These are phyloP conservation scores for Handroanthus guayacan DNA, from an alignment of 257 asterid genomes.

Conservation along the genomic window DNA sequence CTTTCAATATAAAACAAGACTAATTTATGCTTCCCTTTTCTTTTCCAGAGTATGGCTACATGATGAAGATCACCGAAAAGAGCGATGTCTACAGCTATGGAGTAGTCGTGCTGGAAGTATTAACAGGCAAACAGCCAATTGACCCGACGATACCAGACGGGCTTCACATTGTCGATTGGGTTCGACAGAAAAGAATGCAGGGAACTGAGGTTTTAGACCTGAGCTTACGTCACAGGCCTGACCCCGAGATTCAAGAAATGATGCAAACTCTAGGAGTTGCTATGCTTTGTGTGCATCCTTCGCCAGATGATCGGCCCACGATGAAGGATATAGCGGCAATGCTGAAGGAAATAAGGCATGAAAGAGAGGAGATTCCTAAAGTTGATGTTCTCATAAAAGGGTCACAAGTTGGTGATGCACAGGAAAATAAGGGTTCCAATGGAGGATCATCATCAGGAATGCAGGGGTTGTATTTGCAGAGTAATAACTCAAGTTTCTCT, in stretches of 20 bases:
- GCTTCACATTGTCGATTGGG: slow-evolving; percentile 87
- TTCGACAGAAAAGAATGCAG: slow-evolving; percentile 55
- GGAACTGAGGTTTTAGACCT: slow-evolving; percentile 57
- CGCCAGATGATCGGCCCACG: slow-evolving; percentile 79
- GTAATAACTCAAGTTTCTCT: slow-evolving; percentile 67
- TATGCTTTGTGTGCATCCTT: slow-evolving; percentile 71
- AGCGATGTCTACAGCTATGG: slow-evolving; percentile 89
- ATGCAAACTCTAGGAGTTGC: slow-evolving; percentile 87
- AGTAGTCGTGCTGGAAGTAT: slow-evolving; percentile 78
- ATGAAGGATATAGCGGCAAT: slow-evolving; percentile 88
- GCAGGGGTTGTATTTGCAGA: slow-evolving; percentile 57
- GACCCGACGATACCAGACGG: slow-evolving; percentile 89
- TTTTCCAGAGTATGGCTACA: slow-evolving; percentile 81
- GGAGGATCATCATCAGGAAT: slow-evolving; percentile 56
- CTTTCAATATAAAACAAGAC: not conserved
- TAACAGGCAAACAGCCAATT: slow-evolving; percentile 81
- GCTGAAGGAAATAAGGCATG: slow-evolving; percentile 80
- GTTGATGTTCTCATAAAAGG: slow-evolving; percentile 52
- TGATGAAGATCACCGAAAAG: slow-evolving; percentile 81
- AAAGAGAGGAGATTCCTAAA: slow-evolving; percentile 62
- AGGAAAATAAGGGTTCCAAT: slow-evolving; percentile 34
- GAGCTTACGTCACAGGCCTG: slow-evolving; percentile 54
- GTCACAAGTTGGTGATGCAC: slow-evolving; percentile 33
- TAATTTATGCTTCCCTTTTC: not conserved
- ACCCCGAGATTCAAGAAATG: slow-evolving; percentile 75